Evolutionary conservation across 345 rosid species (phyloP), one percentile per base, ranked within the genome.

Genomic region (Bruguiera sexangula): DNA sequence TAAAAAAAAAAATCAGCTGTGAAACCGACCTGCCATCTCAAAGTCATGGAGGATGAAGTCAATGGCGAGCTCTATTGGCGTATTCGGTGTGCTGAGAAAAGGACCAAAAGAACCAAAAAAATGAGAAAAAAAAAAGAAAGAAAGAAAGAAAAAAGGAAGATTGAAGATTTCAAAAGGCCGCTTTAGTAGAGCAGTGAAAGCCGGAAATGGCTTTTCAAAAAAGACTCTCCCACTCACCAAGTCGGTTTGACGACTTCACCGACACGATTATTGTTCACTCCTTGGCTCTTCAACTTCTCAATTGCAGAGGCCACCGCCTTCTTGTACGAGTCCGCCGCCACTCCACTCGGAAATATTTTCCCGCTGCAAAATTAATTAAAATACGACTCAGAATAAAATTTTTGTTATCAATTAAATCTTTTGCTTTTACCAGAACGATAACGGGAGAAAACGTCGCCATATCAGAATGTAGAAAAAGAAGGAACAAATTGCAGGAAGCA

Each of bases 1-100:
- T 13, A 15, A 43, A 13, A 43, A 11, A 24, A 36, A 50, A 48
- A 69, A 20, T 37, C 18, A 22, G 11, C 46, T 16, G 60, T 8
- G 62, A 70, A 72, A 72, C 87, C 60, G 20, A 90, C 99, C 99
- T 67, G 99, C 95, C 99, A 95, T 95, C 89, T 95, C 99, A 76
- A 95, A 95, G 70, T 95, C 99, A 72, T 95, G 99, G 43, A 95
- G 87, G 63, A 95, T 92, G 82, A 95, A 95, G 84, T 95, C 99
- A 78, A 95, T 95, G 66, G 99, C 99, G 52, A 95, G 96, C 73
- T 95, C 99, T 59, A 95, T 88, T 15, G 97, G 99, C 71, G 99
- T 88, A 81, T 84, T 84, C 6, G 94, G 96, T 43, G 82, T 63
- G 68, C 99, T 89, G 29, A 20, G 19, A 0, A 5, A 52, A 27